phyloP scores from a whole-genome alignment of 495 filamentous ascomycete species.

The Lophiostoma macrostomum region DNA sequence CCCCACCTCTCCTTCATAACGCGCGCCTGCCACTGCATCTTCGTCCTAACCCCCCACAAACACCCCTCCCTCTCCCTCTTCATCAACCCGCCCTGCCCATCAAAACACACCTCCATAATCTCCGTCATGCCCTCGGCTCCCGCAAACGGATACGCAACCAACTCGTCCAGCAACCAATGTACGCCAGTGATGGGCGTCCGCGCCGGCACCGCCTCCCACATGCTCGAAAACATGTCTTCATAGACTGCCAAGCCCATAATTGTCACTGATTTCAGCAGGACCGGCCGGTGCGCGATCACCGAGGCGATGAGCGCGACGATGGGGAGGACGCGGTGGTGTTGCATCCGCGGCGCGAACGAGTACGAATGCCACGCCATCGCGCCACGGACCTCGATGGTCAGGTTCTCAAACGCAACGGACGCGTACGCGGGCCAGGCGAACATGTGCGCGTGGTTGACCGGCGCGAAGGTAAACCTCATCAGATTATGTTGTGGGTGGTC shows the following conservation, averaged over 20 bases:
- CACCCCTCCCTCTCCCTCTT: neutral
- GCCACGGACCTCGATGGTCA: neutral
- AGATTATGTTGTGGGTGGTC: neutral
- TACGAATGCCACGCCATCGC: neutral
- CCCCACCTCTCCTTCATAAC: neutral
- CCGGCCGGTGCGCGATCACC: too few species aligned
- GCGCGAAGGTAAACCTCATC: neutral
- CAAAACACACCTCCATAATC: neutral
- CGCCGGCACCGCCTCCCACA: neutral
- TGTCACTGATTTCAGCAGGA: too few species aligned
- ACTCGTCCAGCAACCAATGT: neutral
- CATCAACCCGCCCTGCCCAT: neutral
- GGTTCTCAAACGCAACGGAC: neutral
- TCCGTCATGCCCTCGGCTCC: neutral
- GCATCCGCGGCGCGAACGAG: neutral
- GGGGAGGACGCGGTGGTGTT: neutral
- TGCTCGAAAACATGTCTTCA: too few species aligned
- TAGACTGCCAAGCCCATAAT: too few species aligned
- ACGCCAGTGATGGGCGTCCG: neutral
- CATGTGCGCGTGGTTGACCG: neutral
- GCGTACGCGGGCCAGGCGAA: constrained; percentile 3
- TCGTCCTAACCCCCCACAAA: neutral
- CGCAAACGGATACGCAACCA: neutral
- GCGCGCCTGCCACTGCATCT: neutral
- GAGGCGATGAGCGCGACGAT: constrained; percentile 6